A percentile compares a stretch with the other conserved stretches of the same genome.
These are phyloP conservation scores for Elsinoe fawcettii DNA, from an alignment of 2,329 filamentous ascomycete genomes.

Conservation along the genomic window DNA sequence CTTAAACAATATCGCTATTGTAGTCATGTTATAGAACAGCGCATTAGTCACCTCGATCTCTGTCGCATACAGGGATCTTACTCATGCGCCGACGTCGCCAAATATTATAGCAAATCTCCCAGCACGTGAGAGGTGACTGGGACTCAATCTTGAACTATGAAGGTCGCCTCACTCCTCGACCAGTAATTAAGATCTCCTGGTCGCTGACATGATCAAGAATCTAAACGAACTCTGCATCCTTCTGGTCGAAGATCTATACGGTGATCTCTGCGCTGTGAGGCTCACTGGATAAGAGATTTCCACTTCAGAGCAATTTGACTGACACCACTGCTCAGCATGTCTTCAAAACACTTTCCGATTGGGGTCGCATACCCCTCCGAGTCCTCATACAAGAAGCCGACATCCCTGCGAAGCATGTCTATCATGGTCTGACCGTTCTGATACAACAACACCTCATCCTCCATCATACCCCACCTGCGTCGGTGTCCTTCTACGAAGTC, in stretches of 20 bases:
- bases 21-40: neutral
- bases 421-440: slow-evolving; percentile 73
- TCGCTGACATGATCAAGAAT: slow-evolving; percentile 43
- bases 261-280: slow-evolving; percentile 83
- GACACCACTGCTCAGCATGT: slow-evolving; percentile 56
- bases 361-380: slow-evolving; percentile 66
- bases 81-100: slow-evolving; percentile 25
- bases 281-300: neutral
- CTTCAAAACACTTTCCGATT: slow-evolving; percentile 66
- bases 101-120: neutral
- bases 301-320: neutral
- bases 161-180: slow-evolving; percentile 2
- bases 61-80: neutral
- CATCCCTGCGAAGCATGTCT: slow-evolving; percentile 66
- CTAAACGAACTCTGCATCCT: slow-evolving; percentile 82
- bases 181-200: neutral
- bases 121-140: slow-evolving; percentile 31
- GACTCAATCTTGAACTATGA: slow-evolving; percentile 22
- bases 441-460: slow-evolving; percentile 71
- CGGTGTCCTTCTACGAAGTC: slow-evolving; percentile 70
- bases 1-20: neutral
- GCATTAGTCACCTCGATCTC: neutral
- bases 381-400: slow-evolving; percentile 65
- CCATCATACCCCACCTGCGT: slow-evolving; percentile 32
- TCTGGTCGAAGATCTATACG: slow-evolving; percentile 80